phyloP scores from a whole-genome alignment of 1,284 basidiomycete genomes.

The Fomitopsis schrenkii region DNA sequence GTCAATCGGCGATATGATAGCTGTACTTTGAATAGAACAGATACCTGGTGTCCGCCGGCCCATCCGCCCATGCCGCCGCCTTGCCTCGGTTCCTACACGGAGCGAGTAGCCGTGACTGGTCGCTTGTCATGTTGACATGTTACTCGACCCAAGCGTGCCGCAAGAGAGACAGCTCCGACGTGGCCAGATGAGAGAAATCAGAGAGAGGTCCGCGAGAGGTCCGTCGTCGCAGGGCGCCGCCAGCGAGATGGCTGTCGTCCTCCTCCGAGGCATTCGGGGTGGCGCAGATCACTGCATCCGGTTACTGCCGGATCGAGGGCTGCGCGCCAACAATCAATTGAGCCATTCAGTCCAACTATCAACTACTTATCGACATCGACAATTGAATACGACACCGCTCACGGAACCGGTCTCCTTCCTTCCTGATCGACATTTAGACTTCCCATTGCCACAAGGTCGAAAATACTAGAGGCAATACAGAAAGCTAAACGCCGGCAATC shows the following conservation, averaged over 20 bases:
- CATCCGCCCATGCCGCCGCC: not conserved
- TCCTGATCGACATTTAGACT: not conserved
- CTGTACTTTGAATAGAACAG: not conserved
- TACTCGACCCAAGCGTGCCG: no score
- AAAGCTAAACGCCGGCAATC: not conserved
- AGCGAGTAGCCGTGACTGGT: not conserved
- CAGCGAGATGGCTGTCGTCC: not conserved
- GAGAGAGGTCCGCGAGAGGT: not conserved
- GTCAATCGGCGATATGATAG: not conserved
- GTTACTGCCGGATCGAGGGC: not conserved
- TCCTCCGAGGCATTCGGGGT: not conserved
- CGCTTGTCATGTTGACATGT: no score
- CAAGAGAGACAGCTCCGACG: no score
- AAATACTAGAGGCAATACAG: not conserved
- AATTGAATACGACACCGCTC: not conserved
- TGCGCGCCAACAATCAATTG: not conserved
- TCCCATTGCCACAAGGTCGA: not conserved
- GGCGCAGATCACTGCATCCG: not conserved
- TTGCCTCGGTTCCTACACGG: not conserved
- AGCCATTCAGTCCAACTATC: constrained; percentile 1
- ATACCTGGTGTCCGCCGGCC: not conserved
- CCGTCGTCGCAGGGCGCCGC: not conserved
- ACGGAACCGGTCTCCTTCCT: not conserved
- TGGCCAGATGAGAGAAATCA: not conserved
- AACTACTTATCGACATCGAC: not conserved